These are phyloP conservation scores for Datura wrightii DNA, from an alignment of 257 asterid genomes.

Conservation along the genomic window DNA sequence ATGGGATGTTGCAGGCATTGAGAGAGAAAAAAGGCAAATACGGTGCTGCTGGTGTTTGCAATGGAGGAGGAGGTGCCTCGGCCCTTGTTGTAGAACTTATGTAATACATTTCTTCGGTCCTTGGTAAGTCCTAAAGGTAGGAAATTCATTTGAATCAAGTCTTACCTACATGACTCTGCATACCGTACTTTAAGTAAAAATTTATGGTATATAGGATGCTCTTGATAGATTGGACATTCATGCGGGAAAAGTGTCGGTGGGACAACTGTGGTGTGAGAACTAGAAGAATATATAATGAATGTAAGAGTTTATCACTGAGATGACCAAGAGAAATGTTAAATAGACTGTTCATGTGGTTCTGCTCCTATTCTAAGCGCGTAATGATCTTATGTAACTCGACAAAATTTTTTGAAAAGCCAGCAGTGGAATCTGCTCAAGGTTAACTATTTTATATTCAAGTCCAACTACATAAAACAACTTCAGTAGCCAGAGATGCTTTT, in stretches of 20 bases:
- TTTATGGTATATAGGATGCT: background rate
- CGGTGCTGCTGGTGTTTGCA: slow-evolving; percentile 91
- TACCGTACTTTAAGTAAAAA: background rate
- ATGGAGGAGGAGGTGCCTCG: slow-evolving; percentile 98
- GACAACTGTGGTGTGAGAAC: slow-evolving; percentile 1
- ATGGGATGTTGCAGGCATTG: slow-evolving; percentile 58
- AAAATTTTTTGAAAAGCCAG: background rate
- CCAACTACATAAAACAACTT: background rate
- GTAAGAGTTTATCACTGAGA: background rate
- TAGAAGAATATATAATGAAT: background rate
- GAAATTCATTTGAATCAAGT: background rate
- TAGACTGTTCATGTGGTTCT: background rate
- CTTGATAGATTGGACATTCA: slow-evolving; percentile 4
- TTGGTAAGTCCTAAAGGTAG: background rate
- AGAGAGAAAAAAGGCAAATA: slow-evolving; percentile 74
- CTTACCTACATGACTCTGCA: background rate
- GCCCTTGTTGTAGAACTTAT: slow-evolving; percentile 79
- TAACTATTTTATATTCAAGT: background rate
- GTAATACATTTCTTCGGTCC: slow-evolving; percentile 40
- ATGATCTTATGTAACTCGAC: background rate
- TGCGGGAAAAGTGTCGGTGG: background rate
- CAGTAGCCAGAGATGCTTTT: background rate
- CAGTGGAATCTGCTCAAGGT: background rate
- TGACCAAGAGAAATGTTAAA: background rate
- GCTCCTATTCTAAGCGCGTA: background rate